Base-by-base conservation (phyloP, 306 rosid genomes). In the Adenanthera pavonina region DNA sequence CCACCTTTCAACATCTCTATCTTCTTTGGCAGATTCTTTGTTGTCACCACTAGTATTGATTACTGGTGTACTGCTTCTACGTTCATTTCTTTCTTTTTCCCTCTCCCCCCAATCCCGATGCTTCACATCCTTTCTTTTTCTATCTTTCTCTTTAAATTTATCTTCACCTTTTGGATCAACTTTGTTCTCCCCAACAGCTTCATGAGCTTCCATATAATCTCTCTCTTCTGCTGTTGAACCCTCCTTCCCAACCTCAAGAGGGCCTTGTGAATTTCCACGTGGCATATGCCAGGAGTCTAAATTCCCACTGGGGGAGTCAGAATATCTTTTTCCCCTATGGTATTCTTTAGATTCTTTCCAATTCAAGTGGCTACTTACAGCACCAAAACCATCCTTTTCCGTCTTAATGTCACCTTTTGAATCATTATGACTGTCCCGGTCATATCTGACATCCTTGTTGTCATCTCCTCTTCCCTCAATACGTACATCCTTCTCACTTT, bases 61-160 rank as follows among this genome's bases (percentile, higher is more conserved):
- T 35, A 85, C 90, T 68, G 80, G 97, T 41, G 87, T 52, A 87
- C 74, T 87, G 84, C 85, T 87, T 94, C 90, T 84, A 66, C 87
- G 91, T 48, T 92, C 97, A 88, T 80, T 84, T 89, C 94, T 91
- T 80, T 95, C 98, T 85, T 90, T 95, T 78, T 95, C 98, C 84
- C 85, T 94, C 71, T 92, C 97, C 44, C 88, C 97, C 95, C 97
- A 90, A 20, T 92, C 98, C 72, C 90, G 86, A 78, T 92, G 91
- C 88, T 89, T 94, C 52, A 75, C 64, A 33, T 94, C 98, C 81
- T 88, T 94, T 88, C 97, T 91, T 86, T 91, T 92, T 77, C 94
- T 92, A 68, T 94, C 97, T 82, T 85, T 91, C 64, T 89, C 94
- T 76, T 89, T 92, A 67, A 87, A 87, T 78, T 90, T 89, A 81